These are phyloP conservation scores for Ceratocystis papillata DNA, from an alignment of 2,329 filamentous ascomycete genomes.

Conservation along the genomic window DNA sequence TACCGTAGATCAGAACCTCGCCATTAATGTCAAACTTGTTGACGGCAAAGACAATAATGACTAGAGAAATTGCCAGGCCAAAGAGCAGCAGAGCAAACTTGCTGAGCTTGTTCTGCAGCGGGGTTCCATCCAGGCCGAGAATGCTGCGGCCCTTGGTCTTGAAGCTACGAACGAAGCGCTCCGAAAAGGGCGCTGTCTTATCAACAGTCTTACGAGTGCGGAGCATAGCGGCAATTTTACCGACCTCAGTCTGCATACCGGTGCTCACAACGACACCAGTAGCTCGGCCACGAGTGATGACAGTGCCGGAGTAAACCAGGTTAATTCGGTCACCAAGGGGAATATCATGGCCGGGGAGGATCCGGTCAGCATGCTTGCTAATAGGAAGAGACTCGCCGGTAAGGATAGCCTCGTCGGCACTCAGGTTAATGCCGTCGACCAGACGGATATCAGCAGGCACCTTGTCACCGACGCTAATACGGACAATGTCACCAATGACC, in stretches of 20 bases:
- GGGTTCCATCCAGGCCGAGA: slow-evolving; percentile 62
- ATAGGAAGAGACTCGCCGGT: slow-evolving; percentile 64
- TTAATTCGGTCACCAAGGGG: slow-evolving; percentile 60
- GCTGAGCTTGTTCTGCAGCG: slow-evolving; percentile 72
- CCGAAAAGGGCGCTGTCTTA: slow-evolving; percentile 31
- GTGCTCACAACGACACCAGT: slow-evolving; percentile 58
- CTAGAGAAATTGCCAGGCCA: slow-evolving; percentile 53
- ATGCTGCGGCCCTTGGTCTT: slow-evolving; percentile 41
- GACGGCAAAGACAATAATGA: slow-evolving; percentile 51
- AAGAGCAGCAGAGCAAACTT: slow-evolving; percentile 77
- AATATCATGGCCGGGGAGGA: slow-evolving; percentile 44
- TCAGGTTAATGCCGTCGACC: slow-evolving; percentile 58
- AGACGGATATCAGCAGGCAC: slow-evolving; percentile 59
- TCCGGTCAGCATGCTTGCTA: slow-evolving; percentile 49
- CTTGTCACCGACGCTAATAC: slow-evolving; percentile 54
- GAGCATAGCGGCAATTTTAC: slow-evolving; percentile 61
- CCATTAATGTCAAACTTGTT: slow-evolving; percentile 44
- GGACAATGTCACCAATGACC: slow-evolving; percentile 56
- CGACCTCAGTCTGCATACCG: slow-evolving; percentile 66
- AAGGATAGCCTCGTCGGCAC: slow-evolving; percentile 63
- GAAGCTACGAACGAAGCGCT: slow-evolving; percentile 38
- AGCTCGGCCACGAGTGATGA: slow-evolving; percentile 59
- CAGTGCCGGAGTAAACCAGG: slow-evolving; percentile 60
- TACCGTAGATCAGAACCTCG: slow-evolving; percentile 51
- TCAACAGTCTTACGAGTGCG: slow-evolving; percentile 44